These are phyloP conservation scores for Leccinum pellstonianum DNA, from an alignment of 768 basidiomycete genomes.

Conservation along the genomic window DNA sequence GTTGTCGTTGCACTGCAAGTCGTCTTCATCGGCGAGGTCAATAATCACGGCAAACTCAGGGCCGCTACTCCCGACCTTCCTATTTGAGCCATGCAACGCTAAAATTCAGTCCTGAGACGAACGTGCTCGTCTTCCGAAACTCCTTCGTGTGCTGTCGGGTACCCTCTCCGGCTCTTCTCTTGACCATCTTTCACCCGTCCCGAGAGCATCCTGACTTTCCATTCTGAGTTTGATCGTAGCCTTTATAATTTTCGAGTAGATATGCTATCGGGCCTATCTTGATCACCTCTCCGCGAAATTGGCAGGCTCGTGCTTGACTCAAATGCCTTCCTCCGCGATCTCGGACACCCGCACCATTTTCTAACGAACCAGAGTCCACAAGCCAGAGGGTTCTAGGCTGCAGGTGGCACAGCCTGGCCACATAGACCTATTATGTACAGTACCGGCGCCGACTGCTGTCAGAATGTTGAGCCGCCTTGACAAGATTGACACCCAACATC, in stretches of 20 bases:
- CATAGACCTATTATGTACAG: too few species aligned
- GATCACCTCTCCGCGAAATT: neutral
- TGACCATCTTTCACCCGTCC: conserved; percentile 4
- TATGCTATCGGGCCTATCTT: conserved; percentile 1
- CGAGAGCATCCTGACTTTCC: conserved; percentile 17
- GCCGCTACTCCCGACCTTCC: conserved; percentile 14
- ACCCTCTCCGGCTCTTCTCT: conserved; percentile 3
- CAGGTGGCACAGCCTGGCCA: neutral
- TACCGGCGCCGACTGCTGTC: too few species aligned
- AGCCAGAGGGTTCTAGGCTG: neutral
- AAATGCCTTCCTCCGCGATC: conserved; percentile 1
- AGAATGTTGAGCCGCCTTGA: too few species aligned
- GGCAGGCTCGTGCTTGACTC: neutral
- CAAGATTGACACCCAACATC: too few species aligned
- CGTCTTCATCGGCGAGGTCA: neutral
- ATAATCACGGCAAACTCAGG: conserved; percentile 21
- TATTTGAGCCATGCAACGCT: conserved; percentile 10
- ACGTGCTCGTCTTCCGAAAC: conserved; percentile 10
- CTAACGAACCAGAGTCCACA: neutral
- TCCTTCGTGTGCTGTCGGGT: conserved; percentile 9
- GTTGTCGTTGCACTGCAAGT: neutral
- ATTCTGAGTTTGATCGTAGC: neutral
- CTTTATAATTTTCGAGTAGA: neutral
- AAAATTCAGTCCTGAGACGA: conserved; percentile 12
- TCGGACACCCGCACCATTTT: neutral